Evolutionary conservation across 1,284 basidiomycete genomes (phyloP).

Genomic region (Puccinia triticina): DNA sequence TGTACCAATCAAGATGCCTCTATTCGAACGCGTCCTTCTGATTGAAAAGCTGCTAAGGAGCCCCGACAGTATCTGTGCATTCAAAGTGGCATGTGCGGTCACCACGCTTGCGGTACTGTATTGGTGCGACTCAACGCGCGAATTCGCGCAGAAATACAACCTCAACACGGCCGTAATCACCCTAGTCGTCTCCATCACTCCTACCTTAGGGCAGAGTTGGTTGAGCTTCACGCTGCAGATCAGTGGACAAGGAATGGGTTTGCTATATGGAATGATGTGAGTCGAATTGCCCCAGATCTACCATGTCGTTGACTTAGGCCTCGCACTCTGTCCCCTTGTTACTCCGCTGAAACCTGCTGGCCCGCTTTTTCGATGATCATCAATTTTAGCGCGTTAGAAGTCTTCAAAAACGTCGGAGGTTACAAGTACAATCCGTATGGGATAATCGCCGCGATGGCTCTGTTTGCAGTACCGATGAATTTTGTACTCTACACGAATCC

Average conservation of each 20-base stretch:
- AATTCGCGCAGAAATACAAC: constrained; percentile 59
- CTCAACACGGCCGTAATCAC: constrained; percentile 60
- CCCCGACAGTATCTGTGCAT: constrained; percentile 58
- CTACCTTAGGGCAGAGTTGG: constrained; percentile 59
- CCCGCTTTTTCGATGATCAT: constrained; percentile 53
- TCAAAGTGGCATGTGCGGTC: constrained; percentile 59
- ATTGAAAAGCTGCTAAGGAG: constrained; percentile 56
- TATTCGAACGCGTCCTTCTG: constrained; percentile 55
- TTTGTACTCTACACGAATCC: constrained; percentile 59
- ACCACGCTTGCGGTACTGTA: constrained; percentile 58
- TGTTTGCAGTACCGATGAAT: constrained; percentile 57
- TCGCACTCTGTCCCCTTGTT: neutral
- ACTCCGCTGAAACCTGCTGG: neutral
- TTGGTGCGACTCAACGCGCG: constrained; percentile 55
- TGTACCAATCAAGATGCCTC: constrained; percentile 52
- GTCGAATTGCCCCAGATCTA: constrained; percentile 53
- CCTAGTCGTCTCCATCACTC: constrained; percentile 59
- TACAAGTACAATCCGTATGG: constrained; percentile 60
- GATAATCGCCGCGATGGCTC: constrained; percentile 53
- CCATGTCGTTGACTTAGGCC: neutral
- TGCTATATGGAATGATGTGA: constrained; percentile 50
- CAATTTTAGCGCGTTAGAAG: constrained; percentile 54
- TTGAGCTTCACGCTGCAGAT: constrained; percentile 61
- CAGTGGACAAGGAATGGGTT: constrained; percentile 56
- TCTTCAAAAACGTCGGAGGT: constrained; percentile 60